Evolutionary conservation across 164 flowering plant genomes (phyloP).

Genomic region (Chimonanthus salicifolius): DNA sequence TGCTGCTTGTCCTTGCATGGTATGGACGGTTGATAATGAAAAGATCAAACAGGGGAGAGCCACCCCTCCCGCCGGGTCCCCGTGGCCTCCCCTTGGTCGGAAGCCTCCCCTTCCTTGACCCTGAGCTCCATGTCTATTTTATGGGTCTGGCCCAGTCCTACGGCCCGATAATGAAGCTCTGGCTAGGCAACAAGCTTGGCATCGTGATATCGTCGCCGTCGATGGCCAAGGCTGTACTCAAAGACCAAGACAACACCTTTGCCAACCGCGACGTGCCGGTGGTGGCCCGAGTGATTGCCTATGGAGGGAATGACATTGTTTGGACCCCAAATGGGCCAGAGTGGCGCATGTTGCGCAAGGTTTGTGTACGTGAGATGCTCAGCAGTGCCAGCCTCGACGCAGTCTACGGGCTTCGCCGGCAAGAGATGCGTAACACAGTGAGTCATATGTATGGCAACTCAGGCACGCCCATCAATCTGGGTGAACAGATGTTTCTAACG

Average conservation of each 20-base stretch:
- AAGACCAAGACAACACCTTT: conserved; percentile 39
- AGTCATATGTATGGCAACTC: conserved; percentile 12
- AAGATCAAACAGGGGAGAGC: background rate
- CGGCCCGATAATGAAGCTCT: conserved; percentile 39
- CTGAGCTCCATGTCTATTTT: conserved; percentile 37
- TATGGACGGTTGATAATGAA: background rate
- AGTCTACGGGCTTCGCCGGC: conserved; percentile 28
- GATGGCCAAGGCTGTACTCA: conserved; percentile 33
- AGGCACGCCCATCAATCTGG: conserved; percentile 34
- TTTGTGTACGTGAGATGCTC: conserved; percentile 38
- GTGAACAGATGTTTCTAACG: conserved; percentile 40
- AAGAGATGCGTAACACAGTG: conserved; percentile 28
- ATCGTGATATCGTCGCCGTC: conserved; percentile 38
- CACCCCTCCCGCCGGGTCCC: conserved; percentile 51
- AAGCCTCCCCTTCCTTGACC: conserved; percentile 37
- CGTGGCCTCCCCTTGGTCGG: conserved; percentile 45
- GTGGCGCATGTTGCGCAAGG: conserved; percentile 44
- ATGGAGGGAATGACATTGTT: conserved; percentile 38
- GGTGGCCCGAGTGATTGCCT: conserved; percentile 16
- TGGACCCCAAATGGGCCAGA: conserved; percentile 36
- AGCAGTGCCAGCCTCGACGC: conserved; percentile 28
- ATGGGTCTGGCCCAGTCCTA: conserved; percentile 23
- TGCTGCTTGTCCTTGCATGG: background rate
- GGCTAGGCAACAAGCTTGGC: conserved; percentile 33
- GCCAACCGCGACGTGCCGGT: conserved; percentile 45